Conservation (phyloP, 108 stramenopile species). For the Cyclotella kingstonii region DNA sequence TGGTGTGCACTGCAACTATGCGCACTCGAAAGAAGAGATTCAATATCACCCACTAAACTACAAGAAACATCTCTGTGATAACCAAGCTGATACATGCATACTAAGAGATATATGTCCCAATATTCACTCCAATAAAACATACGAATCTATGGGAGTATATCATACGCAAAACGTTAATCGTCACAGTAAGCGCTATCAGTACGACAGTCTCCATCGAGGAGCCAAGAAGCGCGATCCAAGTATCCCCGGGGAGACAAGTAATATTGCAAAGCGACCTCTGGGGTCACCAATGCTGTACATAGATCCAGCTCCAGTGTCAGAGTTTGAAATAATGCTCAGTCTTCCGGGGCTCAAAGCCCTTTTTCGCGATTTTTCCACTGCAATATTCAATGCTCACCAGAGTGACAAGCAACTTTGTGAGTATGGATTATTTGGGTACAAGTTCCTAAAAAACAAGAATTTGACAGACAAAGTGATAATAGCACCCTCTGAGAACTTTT, state of each 20-base stretch:
- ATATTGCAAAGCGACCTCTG: constrained; percentile 32
- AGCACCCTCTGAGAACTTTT: too few relatives aligned
- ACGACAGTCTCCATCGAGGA: constrained; percentile 26
- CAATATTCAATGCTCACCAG: constrained; percentile 18
- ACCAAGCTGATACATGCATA: constrained; percentile 40
- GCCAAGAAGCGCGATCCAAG: constrained; percentile 20
- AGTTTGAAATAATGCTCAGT: constrained; percentile 61
- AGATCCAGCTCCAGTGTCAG: constrained; percentile 74
- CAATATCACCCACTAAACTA: constrained; percentile 70
- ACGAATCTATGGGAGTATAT: constrained; percentile 7
- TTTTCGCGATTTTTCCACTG: constrained; percentile 65
- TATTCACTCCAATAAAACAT: constrained; percentile 45
- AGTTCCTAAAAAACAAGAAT: too few relatives aligned
- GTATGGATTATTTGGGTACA: constrained; percentile 42
- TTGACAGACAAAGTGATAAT: too few relatives aligned
- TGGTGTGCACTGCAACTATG: constrained; percentile 52
- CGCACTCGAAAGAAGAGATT: constrained; percentile 85
- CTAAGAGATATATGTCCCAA: constrained; percentile 77
- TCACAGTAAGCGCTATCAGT: constrained; percentile 44
- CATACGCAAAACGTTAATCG: constrained; percentile 42
- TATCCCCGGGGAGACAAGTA: constrained; percentile 26
- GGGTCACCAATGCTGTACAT: constrained; percentile 78
- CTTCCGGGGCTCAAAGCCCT: constrained; percentile 79
- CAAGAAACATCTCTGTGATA: constrained; percentile 60
- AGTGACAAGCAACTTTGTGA: constrained; percentile 14